Evolutionary conservation across 192 early-diverging fungal species (phyloP).

Genomic region (Rhizophagus prolifer): DNA sequence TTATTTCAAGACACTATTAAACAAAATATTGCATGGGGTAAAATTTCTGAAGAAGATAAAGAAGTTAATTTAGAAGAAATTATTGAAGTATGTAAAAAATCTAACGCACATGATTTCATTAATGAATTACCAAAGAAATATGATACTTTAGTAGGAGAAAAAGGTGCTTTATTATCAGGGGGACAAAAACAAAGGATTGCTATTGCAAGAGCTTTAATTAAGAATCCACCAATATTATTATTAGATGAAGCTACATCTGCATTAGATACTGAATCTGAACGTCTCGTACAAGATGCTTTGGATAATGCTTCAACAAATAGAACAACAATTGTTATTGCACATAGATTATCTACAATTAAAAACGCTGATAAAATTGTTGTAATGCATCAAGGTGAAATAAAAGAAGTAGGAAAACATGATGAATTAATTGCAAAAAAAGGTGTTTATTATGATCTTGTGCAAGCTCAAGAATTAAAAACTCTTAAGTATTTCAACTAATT

Average conservation of each 20-base stretch:
- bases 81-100: constrained; percentile 58
- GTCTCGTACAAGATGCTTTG: constrained; percentile 77
- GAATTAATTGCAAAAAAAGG: constrained; percentile 63
- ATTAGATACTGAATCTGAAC: constrained; percentile 78
- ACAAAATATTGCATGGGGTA: constrained; percentile 71
- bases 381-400: constrained; percentile 64
- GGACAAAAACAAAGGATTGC: constrained; percentile 94
- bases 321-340: constrained; percentile 89
- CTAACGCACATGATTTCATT: constrained; percentile 79
- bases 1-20: constrained; percentile 75
- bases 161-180: constrained; percentile 72
- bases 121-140: constrained; percentile 74
- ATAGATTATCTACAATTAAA: constrained; percentile 84
- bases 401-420: constrained; percentile 75
- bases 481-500: constrained; percentile 10
- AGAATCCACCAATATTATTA: constrained; percentile 81
- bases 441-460: constrained; percentile 60
- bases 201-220: constrained; percentile 89
- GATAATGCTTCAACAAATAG: constrained; percentile 69
- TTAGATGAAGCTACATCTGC: constrained; percentile 89
- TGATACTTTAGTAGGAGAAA: constrained; percentile 87
- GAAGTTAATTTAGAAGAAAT: constrained; percentile 74
- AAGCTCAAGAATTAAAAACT: constrained; percentile 61
- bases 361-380: constrained; percentile 86
- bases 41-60: constrained; percentile 37